These are phyloP conservation scores for Colletotrichum navitas DNA, from an alignment of 2,329 filamentous ascomycete genomes.

Conservation along the genomic window DNA sequence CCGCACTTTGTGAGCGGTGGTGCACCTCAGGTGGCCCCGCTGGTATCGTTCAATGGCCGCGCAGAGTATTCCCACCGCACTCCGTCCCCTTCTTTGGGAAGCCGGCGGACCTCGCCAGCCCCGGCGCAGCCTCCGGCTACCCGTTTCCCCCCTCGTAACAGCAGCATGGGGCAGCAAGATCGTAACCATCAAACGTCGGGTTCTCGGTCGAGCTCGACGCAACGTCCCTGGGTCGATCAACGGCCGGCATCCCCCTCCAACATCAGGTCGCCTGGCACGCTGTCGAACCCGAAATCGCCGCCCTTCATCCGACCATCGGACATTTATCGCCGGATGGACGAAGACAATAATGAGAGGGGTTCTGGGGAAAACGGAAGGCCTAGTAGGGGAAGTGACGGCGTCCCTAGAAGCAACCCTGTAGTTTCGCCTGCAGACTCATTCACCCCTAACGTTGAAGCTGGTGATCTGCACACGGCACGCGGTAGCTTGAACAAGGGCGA, in stretches of 20 bases:
- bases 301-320: conserved; percentile 81
- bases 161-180: conserved; percentile 67
- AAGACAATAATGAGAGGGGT: conserved; percentile 70
- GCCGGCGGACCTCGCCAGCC: conserved; percentile 24
- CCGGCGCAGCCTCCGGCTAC: conserved; percentile 48
- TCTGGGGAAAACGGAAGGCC: conserved; percentile 70
- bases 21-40: conserved; percentile 14
- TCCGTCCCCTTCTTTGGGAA: conserved; percentile 30
- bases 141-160: conserved; percentile 71
- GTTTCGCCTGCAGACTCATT: conserved; percentile 15
- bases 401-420: conserved; percentile 9
- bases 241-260: conserved; percentile 56
- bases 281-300: conserved; percentile 67
- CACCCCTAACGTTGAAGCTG: conserved; percentile 25
- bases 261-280: conserved; percentile 50
- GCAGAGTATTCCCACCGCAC: conserved; percentile 26
- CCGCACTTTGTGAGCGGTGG: conserved; percentile 40
- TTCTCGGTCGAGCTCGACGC: conserved; percentile 49
- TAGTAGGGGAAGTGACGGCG: conserved; percentile 64
- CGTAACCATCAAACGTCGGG: conserved; percentile 45
- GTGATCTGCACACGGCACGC: conserved; percentile 33
- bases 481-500: conserved; percentile 3
- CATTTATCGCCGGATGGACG: conserved; percentile 79
- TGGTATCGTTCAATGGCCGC: conserved; percentile 28
- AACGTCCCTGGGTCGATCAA: conserved; percentile 52